Evolutionary conservation across 2,329 filamentous ascomycete species (phyloP), one percentile per base, ranked within the genome.

Genomic region (Phoma sp.): DNA sequence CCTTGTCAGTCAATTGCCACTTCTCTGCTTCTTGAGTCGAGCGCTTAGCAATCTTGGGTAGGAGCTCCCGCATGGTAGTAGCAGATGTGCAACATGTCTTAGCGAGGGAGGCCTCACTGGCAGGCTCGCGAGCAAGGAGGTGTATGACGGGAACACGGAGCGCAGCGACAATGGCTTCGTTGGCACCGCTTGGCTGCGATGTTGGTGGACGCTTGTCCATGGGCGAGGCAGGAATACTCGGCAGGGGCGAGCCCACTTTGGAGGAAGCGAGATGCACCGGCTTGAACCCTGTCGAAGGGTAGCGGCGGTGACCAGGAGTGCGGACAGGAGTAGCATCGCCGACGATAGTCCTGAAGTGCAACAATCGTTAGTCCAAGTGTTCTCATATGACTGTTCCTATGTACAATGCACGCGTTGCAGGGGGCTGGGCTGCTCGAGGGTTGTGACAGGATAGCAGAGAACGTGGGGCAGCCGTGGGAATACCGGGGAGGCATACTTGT

Each of bases 1-100:
- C 73, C 64, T 83, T 84, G 70, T 87, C 84, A 30, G 75, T 80
- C 57, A 88, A 75, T 61, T 73, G 70, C 71, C 71, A 74, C 53
- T 68, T 70, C 18, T 70, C 68, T 52, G 78, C 72, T 14, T 79
- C 79, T 35, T 80, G 73, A 38, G 79, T 72, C 43, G 79, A 79
- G 60, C 80, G 77, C 51, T 78, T 76, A 11, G 79, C 83, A 61
- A 84, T 79, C 70, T 85, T 86, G 55, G 68, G 65, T 14, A 75
- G 56, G n/a, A 73, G 57, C 33, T 73, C 70, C 32, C 66, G 62
- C 29, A 72, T 52, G 56, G 60, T 70, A 49, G 65, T 56, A 8
- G 58, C 46, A 9, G 70, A 69, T 11, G 66, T 66, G 36, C 68
- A 66, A 47, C 70, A 72, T 38, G 66, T 69, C 36, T 59, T 59